phyloP scores from a whole-genome alignment of 768 basidiomycete species.

The Phylloporus scabripes region DNA sequence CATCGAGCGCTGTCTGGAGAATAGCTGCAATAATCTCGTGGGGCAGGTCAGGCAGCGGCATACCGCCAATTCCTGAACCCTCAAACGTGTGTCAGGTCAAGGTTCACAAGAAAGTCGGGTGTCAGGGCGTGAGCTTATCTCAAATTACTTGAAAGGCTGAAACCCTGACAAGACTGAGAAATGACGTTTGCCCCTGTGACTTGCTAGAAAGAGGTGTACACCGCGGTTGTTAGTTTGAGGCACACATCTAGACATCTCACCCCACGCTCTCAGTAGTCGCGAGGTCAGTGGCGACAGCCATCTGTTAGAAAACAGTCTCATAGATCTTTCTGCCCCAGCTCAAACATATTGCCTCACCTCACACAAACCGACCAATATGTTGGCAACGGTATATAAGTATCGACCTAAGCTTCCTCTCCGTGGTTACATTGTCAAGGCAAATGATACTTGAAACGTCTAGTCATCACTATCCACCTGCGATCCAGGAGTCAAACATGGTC shows the following conservation, averaged over 20 bases:
- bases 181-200: neutral
- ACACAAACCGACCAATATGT: neutral
- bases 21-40: constrained; percentile 20
- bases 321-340: neutral
- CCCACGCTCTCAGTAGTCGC: neutral
- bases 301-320: neutral
- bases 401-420: neutral
- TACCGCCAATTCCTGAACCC: neutral
- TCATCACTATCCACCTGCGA: constrained; percentile 28
- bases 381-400: neutral
- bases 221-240: too few relatives aligned
- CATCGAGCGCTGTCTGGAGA: constrained; percentile 12
- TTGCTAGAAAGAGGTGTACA: neutral
- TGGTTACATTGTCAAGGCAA: neutral
- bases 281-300: neutral
- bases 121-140: neutral
- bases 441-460: neutral
- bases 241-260: neutral
- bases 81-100: neutral
- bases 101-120: constrained; percentile 3
- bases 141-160: neutral
- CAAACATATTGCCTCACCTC: neutral
- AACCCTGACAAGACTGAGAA: neutral
- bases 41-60: constrained; percentile 16
- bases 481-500: neutral